Evolutionary conservation across 1,139 yeast genomes (phyloP), one percentile per base, ranked within the genome.

Genomic region (Blastobotrys arbuscula): DNA sequence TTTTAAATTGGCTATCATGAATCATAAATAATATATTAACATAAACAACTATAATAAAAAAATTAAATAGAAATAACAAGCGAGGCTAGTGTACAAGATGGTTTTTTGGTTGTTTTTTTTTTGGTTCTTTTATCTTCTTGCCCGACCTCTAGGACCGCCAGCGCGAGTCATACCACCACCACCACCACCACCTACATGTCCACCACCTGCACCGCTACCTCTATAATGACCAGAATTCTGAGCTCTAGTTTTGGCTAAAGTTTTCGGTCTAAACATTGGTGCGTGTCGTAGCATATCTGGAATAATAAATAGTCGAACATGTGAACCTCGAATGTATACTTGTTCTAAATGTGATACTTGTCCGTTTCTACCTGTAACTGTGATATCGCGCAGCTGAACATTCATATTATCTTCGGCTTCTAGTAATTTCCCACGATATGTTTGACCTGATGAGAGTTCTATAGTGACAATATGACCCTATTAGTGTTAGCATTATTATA

Each of bases 401-500:
- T 92, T 92, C 98, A 92, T 92, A 64, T 84, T 90, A 63, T 92
- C 98, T 68, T 82, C 92, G 16, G 75, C 72, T 60, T 85, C 95
- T 12, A 84, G 67, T 40, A 92, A 74, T 63, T 84, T 88, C 1
- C 97, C 97, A 39, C 95, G 76, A 64, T 90, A 90, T 0, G 85
- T 79, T 58, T 85, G 92, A 1, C 97, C 97, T 1, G 92, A 82
- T 24, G 80, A 78, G 48, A 92, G 76, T 66, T 92, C 98, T 24
- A 90, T 68, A 1, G 95, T 81, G 28, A 92, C 82, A 18, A 82
- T 72, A 63, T 92, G 98, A 42, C 97, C 97, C 73, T 83, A 18
- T 31, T 13, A 13, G 3, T 36, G 39, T 36, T 18, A 24, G 36
- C 23, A 30, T 18, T 28, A 37, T 36, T 35, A 15, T 30, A 26